Conservation (phyloP, 768 basidiomycete species). For the Xerocomus brunneocitrinus region DNA sequence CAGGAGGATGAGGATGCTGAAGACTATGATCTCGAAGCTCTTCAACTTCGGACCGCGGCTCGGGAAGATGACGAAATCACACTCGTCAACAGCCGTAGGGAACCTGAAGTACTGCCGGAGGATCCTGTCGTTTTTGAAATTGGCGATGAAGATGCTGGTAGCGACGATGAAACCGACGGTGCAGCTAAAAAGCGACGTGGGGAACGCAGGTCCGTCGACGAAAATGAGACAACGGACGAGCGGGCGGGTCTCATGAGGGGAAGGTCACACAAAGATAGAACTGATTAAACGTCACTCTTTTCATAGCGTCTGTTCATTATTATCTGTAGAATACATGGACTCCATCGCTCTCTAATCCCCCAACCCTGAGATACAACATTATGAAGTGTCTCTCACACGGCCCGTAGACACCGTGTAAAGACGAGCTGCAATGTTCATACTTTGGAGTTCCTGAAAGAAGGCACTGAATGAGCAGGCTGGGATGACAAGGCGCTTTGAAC, state of each 20-base stretch:
- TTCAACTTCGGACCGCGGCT: conserved; percentile 50
- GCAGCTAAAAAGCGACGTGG: conserved; percentile 46
- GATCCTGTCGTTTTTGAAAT: conserved; percentile 88
- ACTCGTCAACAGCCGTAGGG: conserved; percentile 58
- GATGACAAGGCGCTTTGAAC: conserved; percentile 13
- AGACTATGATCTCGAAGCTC: conserved; percentile 81
- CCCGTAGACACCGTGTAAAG: conserved; percentile 84
- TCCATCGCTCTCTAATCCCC: neutral
- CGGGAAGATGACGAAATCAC: conserved; percentile 66
- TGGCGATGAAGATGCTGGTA: conserved; percentile 72
- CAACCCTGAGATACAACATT: conserved; percentile 1
- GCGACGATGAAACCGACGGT: conserved; percentile 58
- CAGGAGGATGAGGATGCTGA: conserved; percentile 94
- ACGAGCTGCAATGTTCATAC: conserved; percentile 91
- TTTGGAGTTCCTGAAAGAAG: conserved; percentile 72
- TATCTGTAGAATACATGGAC: conserved; percentile 36
- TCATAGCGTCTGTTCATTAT: conserved; percentile 13
- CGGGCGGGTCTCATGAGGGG: conserved; percentile 60
- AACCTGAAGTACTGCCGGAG: conserved; percentile 46
- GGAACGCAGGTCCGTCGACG: conserved; percentile 41
- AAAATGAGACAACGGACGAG: conserved; percentile 50
- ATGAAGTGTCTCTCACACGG: conserved; percentile 61
- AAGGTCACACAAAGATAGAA: conserved; percentile 31
- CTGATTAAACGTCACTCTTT: conserved; percentile 29
- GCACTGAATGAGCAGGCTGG: neutral